phyloP scores from a whole-genome alignment of 768 basidiomycete genomes.

The Podaxis mareebaensis region DNA sequence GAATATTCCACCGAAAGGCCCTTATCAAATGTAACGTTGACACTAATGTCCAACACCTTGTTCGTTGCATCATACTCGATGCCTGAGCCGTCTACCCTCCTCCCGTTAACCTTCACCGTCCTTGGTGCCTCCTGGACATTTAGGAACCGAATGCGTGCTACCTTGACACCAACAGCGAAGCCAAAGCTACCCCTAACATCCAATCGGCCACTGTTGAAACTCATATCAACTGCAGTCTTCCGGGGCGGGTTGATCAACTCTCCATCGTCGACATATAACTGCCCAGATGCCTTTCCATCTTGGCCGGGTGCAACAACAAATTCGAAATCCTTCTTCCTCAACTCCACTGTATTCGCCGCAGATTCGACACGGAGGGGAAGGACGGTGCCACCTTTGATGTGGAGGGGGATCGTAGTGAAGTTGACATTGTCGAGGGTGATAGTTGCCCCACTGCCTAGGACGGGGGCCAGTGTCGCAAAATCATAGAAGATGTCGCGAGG shows the following conservation, averaged over 20 bases:
- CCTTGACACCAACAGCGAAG: constrained; percentile 37
- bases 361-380: constrained; percentile 55
- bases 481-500: constrained; percentile 69
- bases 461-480: constrained; percentile 48
- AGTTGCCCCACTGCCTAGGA: constrained; percentile 37
- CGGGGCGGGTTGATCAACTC: constrained; percentile 41
- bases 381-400: constrained; percentile 60
- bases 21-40: constrained; percentile 33
- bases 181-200: constrained; percentile 38
- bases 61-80: constrained; percentile 36
- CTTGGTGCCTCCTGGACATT: constrained; percentile 31
- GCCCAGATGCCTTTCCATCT: constrained; percentile 53
- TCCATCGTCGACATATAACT: constrained; percentile 67
- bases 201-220: constrained; percentile 30
- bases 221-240: constrained; percentile 35
- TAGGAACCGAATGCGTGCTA: constrained; percentile 38
- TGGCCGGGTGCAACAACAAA: constrained; percentile 58
- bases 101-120: constrained; percentile 31
- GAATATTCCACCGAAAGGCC: constrained; percentile 13
- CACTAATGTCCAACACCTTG: constrained; percentile 45
- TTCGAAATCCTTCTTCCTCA: constrained; percentile 59
- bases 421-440: constrained; percentile 47
- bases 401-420: constrained; percentile 60
- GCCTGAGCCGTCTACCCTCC: constrained; percentile 19
- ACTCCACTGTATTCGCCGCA: constrained; percentile 60